Evolutionary conservation across 441 rosid genomes (phyloP).

Genomic region (Gossypium schwendimanii): DNA sequence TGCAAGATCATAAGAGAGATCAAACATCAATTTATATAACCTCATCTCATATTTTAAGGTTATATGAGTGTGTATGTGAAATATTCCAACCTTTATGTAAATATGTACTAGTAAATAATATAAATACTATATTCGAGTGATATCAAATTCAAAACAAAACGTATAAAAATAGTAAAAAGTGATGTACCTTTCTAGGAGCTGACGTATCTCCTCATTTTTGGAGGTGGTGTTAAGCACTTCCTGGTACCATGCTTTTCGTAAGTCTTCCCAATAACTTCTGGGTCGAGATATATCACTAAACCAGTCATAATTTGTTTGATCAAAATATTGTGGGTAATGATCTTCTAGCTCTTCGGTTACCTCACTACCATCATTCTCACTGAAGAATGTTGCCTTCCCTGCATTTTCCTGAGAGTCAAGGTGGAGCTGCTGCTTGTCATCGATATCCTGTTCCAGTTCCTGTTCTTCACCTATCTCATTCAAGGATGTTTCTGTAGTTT

Average conservation of each 20-base stretch:
- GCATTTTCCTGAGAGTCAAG: conserved; percentile 16
- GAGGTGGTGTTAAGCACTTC: conserved; percentile 50
- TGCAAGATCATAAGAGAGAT: too few relatives aligned
- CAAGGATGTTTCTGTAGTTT: conserved; percentile 18
- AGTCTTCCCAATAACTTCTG: conserved; percentile 80
- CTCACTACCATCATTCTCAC: conserved; percentile 42
- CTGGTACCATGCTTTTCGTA: conserved; percentile 59
- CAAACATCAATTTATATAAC: too few relatives aligned
- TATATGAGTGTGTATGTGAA: too few relatives aligned
- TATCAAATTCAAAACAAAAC: too few relatives aligned
- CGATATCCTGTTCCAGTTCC: neutral
- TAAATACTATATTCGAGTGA: too few relatives aligned
- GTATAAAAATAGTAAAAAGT: neutral
- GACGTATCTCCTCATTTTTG: conserved; percentile 51
- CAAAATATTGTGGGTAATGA: conserved; percentile 21
- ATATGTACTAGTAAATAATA: too few relatives aligned
- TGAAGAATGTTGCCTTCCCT: conserved; percentile 8
- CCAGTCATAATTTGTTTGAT: conserved; percentile 47
- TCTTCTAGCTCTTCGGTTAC: conserved; percentile 29
- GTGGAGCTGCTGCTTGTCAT: conserved; percentile 1
- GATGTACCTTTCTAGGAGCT: conserved; percentile 70
- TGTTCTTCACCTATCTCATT: conserved; percentile 26
- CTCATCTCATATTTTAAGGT: too few relatives aligned
- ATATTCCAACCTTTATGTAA: too few relatives aligned
- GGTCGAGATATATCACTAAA: conserved; percentile 66